These are phyloP conservation scores for Phylloporus sp. DNA, from an alignment of 768 basidiomycete genomes.

Conservation along the genomic window DNA sequence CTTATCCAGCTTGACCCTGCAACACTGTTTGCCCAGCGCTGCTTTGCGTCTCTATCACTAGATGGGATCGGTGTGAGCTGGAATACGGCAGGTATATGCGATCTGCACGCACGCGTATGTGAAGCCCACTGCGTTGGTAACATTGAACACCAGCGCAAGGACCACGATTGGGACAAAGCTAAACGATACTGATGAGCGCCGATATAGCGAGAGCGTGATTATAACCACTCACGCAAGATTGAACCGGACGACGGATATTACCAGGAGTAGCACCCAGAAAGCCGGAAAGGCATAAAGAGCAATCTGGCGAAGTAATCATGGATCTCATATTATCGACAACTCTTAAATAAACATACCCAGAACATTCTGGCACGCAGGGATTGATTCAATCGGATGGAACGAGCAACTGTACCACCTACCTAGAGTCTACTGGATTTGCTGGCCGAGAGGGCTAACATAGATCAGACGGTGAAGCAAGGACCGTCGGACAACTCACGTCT, in stretches of 20 bases:
- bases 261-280: slow-evolving; percentile 81
- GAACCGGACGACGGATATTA: slow-evolving; percentile 87
- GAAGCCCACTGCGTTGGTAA: slow-evolving; percentile 94
- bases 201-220: slow-evolving; percentile 2
- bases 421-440: slow-evolving; percentile 84
- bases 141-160: slow-evolving; percentile 93
- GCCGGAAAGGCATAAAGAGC: slow-evolving; percentile 88
- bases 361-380: slow-evolving; percentile 64
- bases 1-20: slow-evolving; percentile 75
- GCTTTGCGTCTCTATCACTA: slow-evolving; percentile 90
- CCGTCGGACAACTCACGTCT: slow-evolving; percentile 58
- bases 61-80: slow-evolving; percentile 10
- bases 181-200: slow-evolving; percentile 7
- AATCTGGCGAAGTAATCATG: slow-evolving; percentile 44
- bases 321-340: slow-evolving; percentile 10
- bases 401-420: slow-evolving; percentile 42
- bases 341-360: slow-evolving; percentile 56
- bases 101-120: slow-evolving; percentile 75
- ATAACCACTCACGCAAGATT: slow-evolving; percentile 66
- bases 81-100: not conserved
- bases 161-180: slow-evolving; percentile 94
- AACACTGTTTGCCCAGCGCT: slow-evolving; percentile 79
- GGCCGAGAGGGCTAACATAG: slow-evolving; percentile 72
- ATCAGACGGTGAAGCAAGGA: slow-evolving; percentile 8
- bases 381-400: slow-evolving; percentile 3